Base-by-base conservation (phyloP, 768 basidiomycete genomes). In the Termitomyces titanicus region DNA sequence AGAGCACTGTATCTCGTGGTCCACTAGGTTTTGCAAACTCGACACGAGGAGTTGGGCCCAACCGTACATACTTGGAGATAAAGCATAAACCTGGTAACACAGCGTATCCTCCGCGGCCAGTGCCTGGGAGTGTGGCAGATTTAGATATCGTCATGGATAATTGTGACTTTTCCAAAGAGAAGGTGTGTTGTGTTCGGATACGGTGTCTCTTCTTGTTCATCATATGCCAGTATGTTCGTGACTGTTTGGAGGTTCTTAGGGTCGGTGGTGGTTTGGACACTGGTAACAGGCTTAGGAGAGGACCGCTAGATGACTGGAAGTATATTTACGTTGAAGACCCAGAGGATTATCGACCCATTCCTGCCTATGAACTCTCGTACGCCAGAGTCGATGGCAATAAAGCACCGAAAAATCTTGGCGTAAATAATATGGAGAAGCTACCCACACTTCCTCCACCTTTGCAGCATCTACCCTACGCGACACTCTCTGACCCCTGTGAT, bases 181-280 rank as follows among this genome's bases (percentile, higher is more conserved):
- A 92, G 78, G 91, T 89, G 48, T 39, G 70, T 48, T 31, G 20
- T 31, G 1, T 25, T n/a, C 1, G 18, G 6, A 12, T 58, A 27
- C 22, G 6, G 3, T 13, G 24, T 39, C 17, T 34, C 31, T 39
- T 48, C 59, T 52, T 50, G 50, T 55, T 67, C 50, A 58, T 15
- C 43, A 24, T 44, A n/a, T 42, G 33, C 24, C 66, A 97, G 91
- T 95, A 91, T 72, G 96, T 98, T n/a, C 86, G 96, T 38, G 97
- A 98, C 67, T 99, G 97, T 64, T 77, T 99, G 38, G 95, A 98
- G 70, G 86, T 96, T 43, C 80, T 99, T 25, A 84, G 96, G n/a
- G 74, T 94, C 12, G 96, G 95, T 3, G 92, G 81, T 7, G 89
- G 92, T 15, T 79, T 98, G 43, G 95, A 99, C 66, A 87, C 88